A percentile compares a stretch with the other conserved stretches of the same genome.
phyloP scores from a whole-genome alignment of 176 grass and related monocot species.

The Oryza rufipogon region DNA sequence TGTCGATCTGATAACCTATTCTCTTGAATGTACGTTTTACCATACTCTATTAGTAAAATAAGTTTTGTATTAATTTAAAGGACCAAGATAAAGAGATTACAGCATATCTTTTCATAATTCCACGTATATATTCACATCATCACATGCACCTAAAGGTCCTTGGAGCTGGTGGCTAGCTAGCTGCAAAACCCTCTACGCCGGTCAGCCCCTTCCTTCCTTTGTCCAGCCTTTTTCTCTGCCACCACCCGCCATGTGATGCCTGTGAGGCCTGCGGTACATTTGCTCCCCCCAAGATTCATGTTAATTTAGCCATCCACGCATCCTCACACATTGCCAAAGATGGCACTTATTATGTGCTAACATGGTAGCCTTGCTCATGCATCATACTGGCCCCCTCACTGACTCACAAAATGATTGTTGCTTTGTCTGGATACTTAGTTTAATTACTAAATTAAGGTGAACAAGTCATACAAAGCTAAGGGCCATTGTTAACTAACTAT shows the following conservation, averaged over 20 bases:
- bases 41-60: too few species aligned
- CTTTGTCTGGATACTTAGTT: neutral
- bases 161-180: slow-evolving; percentile 30
- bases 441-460: neutral
- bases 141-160: slow-evolving; percentile 44
- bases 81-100: too few species aligned
- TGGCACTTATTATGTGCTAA: slow-evolving; percentile 42
- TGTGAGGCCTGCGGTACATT: slow-evolving; percentile 40
- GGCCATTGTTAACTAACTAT: neutral
- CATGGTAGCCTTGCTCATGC: slow-evolving; percentile 13
- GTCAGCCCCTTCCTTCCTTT: neutral
- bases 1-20: too few species aligned
- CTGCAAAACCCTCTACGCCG: slow-evolving; percentile 7
- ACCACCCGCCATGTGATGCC: slow-evolving; percentile 52
- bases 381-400: slow-evolving; percentile 15
- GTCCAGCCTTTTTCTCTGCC: slow-evolving; percentile 32
- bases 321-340: slow-evolving; percentile 25
- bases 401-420: slow-evolving; percentile 28
- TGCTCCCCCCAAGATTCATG: slow-evolving; percentile 38
- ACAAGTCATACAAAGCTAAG: neutral
- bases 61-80: too few species aligned
- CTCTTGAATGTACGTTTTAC: too few species aligned
- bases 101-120: neutral
- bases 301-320: slow-evolving; percentile 15
- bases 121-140: neutral